Evolutionary conservation across 768 basidiomycete genomes (phyloP), one percentile per base, ranked within the genome.

Genomic region (Steccherinum ochraceum): DNA sequence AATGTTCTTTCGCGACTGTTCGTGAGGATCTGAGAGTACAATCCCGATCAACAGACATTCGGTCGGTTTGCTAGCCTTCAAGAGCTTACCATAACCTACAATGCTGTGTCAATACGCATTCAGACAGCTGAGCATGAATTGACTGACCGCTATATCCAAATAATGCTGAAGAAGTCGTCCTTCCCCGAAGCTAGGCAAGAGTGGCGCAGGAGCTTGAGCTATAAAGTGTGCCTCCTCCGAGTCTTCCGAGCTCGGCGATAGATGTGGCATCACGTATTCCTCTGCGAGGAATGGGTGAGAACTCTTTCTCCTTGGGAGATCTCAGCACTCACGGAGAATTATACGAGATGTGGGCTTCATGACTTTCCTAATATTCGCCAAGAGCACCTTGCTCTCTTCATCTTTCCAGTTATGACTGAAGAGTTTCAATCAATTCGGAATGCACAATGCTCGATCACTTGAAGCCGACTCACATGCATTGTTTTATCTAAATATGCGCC

Each of bases 261-360:
- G 30, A 35, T 35, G 47, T 12, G 11, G 47, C 12, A 48, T n/a
- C 18, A 48, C 30, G 47, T 18, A 48, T 27, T 48, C 27, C 18
- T 26, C 47, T 35, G 45, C 12, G 7, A 5, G 12, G 10, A 24
- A 10, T 27, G 13, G 19, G 12, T 16, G 4, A 35, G 25, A 48
- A 16, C 47, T 16, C 4, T 20, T 24, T 27, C 19, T 4, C 19
- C 10, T 23, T 10, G 19, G n/a, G 19, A 18, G 21, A 43, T 11
- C 18, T 13, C 7, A 16, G 19, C 30, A 51, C 50, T 19, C 19
- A 51, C 50, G 42, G 44, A 51, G 5, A 12, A 51, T 19, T 21
- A 51, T 24, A 16, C 50, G 43, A 24, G 23, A 27, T 19, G 20
- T 24, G 35, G 50, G 43, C n/a, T 46, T 45, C 50, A 51, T 51